Conservation (phyloP, 2,329 filamentous ascomycete species). For the Fonsecaea erecta region DNA sequence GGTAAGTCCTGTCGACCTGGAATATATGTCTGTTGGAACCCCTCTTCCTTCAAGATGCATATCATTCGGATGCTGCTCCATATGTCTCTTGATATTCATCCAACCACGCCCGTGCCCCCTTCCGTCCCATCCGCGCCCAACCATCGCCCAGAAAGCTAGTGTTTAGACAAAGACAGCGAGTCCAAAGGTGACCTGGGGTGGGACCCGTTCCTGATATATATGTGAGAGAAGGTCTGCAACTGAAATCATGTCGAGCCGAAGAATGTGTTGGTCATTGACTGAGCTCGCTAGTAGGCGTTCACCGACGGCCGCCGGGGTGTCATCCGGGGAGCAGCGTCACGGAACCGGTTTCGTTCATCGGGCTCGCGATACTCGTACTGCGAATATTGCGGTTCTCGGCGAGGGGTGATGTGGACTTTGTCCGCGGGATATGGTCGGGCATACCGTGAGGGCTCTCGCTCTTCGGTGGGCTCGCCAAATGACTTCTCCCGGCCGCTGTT, state of each 20-base stretch:
- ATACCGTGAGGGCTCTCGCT: constrained; percentile 26
- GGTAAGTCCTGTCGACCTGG: constrained; percentile 28
- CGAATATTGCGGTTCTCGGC: constrained; percentile 26
- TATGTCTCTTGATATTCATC: not conserved
- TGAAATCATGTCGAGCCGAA: not conserved
- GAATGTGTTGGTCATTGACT: not conserved
- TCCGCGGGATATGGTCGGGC: constrained; percentile 26
- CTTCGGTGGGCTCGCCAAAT: constrained; percentile 31
- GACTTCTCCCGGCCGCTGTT: constrained; percentile 33
- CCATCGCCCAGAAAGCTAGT: constrained; percentile 9
- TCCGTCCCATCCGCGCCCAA: not conserved
- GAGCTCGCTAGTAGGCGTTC: constrained; percentile 24
- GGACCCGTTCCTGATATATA: constrained; percentile 21
- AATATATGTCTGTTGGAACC: constrained; percentile 16
- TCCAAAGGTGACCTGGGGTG: constrained; percentile 7
- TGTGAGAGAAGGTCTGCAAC: constrained; percentile 8
- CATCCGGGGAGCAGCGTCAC: constrained; percentile 22
- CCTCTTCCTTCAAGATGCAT: constrained; percentile 14
- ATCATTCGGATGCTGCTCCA: constrained; percentile 2
- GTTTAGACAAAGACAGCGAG: constrained; percentile 11
- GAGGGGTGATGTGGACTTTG: constrained; percentile 27
- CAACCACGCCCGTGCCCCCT: not conserved
- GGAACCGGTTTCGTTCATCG: constrained; percentile 24
- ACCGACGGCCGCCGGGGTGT: constrained; percentile 30
- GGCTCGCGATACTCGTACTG: constrained; percentile 27